These are phyloP conservation scores for Mrakia hoshinonis DNA, from an alignment of 768 basidiomycete genomes.

Conservation along the genomic window DNA sequence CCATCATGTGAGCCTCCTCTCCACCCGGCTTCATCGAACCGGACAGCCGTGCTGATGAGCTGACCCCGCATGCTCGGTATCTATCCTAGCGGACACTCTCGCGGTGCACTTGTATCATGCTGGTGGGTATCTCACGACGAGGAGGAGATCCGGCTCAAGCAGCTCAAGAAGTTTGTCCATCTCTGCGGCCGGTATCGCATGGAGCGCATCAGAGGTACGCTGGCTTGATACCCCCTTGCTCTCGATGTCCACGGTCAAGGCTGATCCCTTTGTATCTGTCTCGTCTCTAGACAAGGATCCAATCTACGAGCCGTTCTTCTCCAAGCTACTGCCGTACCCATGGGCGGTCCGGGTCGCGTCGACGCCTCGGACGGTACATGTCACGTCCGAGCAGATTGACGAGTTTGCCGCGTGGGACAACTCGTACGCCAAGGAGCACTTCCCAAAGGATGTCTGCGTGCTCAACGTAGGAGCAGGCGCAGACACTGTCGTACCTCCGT, in stretches of 20 bases:
- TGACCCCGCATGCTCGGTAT: neutral
- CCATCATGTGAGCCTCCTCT: slow-evolving; percentile 46
- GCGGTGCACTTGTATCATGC: slow-evolving; percentile 60
- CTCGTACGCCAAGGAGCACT: slow-evolving; percentile 57
- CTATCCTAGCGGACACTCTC: slow-evolving; percentile 53
- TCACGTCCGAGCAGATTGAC: slow-evolving; percentile 56
- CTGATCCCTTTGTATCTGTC: neutral
- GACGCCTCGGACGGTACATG: slow-evolving; percentile 48
- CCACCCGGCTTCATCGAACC: neutral
- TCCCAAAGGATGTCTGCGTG: slow-evolving; percentile 58
- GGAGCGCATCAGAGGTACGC: slow-evolving; percentile 38
- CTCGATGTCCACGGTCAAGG: too few species aligned
- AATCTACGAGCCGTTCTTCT: slow-evolving; percentile 50
- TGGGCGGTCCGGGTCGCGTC: slow-evolving; percentile 62
- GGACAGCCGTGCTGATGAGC: neutral
- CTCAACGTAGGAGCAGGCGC: slow-evolving; percentile 67
- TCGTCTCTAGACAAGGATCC: slow-evolving; percentile 31
- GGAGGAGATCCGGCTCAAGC: slow-evolving; percentile 31
- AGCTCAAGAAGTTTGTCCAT: slow-evolving; percentile 53
- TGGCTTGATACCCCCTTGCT: neutral
- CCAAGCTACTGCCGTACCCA: slow-evolving; percentile 53
- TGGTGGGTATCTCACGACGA: slow-evolving; percentile 60
- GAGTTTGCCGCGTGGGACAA: slow-evolving; percentile 59
- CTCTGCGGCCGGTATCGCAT: slow-evolving; percentile 70
- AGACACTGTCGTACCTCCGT: slow-evolving; percentile 54